Evolutionary conservation across 2,329 filamentous ascomycete genomes (phyloP).

Genomic region (Geosmithia morbida): DNA sequence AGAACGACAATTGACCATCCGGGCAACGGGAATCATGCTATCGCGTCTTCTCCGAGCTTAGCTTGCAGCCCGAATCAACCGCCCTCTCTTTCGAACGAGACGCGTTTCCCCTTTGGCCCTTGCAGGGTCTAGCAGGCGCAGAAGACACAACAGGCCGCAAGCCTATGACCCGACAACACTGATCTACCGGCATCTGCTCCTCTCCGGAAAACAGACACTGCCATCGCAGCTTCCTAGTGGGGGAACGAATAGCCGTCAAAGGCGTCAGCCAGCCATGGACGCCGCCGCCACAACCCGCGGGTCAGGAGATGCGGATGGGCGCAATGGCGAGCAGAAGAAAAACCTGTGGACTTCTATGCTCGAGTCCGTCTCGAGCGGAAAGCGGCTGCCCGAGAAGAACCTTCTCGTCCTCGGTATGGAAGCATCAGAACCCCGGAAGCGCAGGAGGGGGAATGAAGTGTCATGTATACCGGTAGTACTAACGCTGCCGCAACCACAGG

Average conservation of each 20-base stretch:
- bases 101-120: background rate
- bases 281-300: conserved; percentile 41
- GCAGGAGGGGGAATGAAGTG: no score
- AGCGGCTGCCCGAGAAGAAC: conserved; percentile 83
- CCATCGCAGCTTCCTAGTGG: background rate
- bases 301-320: conserved; percentile 38
- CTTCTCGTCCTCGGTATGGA: conserved; percentile 67
- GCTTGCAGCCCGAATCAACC: background rate
- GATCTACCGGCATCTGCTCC: background rate
- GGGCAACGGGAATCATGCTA: background rate
- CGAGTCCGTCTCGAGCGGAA: conserved; percentile 78
- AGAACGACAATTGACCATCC: background rate
- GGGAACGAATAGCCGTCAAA: background rate
- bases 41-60: background rate
- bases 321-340: conserved; percentile 60
- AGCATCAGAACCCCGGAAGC: background rate
- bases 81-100: background rate
- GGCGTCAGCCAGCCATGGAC: conserved; percentile 28
- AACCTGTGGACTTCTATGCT: conserved; percentile 94
- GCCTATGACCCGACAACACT: background rate
- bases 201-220: background rate
- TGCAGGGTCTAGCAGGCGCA: background rate
- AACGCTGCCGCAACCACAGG: conserved; percentile 29
- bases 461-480: background rate
- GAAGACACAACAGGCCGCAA: background rate